These are phyloP conservation scores for Malassezia cuniculi DNA, from an alignment of 1,284 basidiomycete species.

Conservation along the genomic window DNA sequence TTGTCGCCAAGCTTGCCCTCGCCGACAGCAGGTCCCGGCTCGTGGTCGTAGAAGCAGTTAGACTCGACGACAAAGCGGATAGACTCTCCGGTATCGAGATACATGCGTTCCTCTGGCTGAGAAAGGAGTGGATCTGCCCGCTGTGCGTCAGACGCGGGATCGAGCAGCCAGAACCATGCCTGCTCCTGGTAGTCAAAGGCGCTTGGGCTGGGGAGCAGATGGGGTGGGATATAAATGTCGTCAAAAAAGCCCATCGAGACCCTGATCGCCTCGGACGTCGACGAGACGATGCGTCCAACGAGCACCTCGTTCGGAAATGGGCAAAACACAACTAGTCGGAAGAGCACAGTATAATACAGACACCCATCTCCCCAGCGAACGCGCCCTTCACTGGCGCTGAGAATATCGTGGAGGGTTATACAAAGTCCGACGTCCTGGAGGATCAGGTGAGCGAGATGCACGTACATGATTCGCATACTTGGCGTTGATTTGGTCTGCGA, in stretches of 20 bases:
- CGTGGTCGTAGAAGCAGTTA: slow-evolving; percentile 79
- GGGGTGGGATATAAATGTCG: slow-evolving; percentile 66
- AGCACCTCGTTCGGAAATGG: slow-evolving; percentile 83
- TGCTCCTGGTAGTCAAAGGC: slow-evolving; percentile 52
- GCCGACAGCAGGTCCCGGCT: slow-evolving; percentile 58
- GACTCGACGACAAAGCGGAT: slow-evolving; percentile 76
- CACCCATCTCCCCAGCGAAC: slow-evolving; percentile 88
- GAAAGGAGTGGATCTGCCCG: slow-evolving; percentile 20
- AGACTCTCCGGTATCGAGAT: slow-evolving; percentile 68
- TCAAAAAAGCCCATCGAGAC: slow-evolving; percentile 87
- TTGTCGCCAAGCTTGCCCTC: slow-evolving; percentile 19
- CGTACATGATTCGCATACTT: slow-evolving; percentile 71
- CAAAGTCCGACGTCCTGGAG: slow-evolving; percentile 84
- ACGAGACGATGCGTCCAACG: slow-evolving; percentile 63
- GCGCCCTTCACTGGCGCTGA: slow-evolving; percentile 74
- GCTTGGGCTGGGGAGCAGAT: slow-evolving; percentile 58
- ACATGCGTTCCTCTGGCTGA: slow-evolving; percentile 57
- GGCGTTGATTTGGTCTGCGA: slow-evolving; percentile 69
- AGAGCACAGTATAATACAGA: slow-evolving; percentile 87
- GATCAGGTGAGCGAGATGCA: slow-evolving; percentile 48
- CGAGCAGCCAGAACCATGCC: slow-evolving; percentile 47
- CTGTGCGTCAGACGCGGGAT: slow-evolving; percentile 35
- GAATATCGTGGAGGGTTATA: slow-evolving; percentile 73
- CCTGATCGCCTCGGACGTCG: slow-evolving; percentile 8
- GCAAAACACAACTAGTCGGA: slow-evolving; percentile 77